Evolutionary conservation across 192 early-diverging fungal genomes (phyloP), one percentile per base, ranked within the genome.

Genomic region (Backusella tuberculispora): DNA sequence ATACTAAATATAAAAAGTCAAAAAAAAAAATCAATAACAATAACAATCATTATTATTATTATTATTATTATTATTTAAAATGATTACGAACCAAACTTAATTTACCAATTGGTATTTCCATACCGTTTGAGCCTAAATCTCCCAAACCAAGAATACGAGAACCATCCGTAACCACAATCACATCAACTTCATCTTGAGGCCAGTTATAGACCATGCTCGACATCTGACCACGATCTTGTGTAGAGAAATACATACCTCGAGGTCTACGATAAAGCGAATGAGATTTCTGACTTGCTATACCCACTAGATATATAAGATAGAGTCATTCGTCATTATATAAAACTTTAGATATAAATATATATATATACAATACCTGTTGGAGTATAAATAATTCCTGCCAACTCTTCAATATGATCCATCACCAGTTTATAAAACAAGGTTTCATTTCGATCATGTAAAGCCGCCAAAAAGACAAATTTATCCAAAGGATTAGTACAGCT

Each of bases 91-190:
- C 88, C 45, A 97, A 86, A 73, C 92, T 92, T 42, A 97, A 88
- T 83, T 97, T 98, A 80, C 95, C 95, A 37, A 97, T 91, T 13
- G 95, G 92, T 74, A 98, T 98, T 45, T 95, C 94, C 89, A 97
- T 93, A 48, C 97, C 97, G 80, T 93, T 94, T 63, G 97, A 86
- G 78, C 96, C 97, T 53, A 95, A 89, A 83, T 98, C 96, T 65
- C 96, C 97, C 45, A 97, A 86, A 17, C 97, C 97, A 48, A 98
- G 86, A 74, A 98, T 95, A 60, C 95, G 88, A 34, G 91, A 93
- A 43, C 96, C 95, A 80, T 98, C 96, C 4, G 97, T 96, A 71
- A 97, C 92, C 45, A 98, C 97, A 26, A 91, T 87, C 60, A 95
- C 75, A 14, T 76, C 80, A 4, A 79, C 72, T 64, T 87, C 83